Evolutionary conservation across 352 stramenopile species (phyloP), one percentile per base, ranked within the genome.

Genomic region (Peronospora farinosa): DNA sequence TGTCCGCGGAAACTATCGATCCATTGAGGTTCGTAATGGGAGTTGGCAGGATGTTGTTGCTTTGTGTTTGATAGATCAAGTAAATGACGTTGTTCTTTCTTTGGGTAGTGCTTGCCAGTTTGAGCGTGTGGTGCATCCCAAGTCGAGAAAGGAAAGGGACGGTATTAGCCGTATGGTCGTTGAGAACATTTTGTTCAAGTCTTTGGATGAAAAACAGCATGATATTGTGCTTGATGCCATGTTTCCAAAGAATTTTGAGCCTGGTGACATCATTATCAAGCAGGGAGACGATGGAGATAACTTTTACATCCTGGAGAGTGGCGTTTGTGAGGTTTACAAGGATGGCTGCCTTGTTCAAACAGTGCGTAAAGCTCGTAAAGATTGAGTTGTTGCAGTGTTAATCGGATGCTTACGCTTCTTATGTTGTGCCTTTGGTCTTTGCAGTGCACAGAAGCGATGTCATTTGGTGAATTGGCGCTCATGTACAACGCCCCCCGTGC

Each of bases 401-500:
- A 46, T 30, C 12, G 53, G 9, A 6, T 40, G 28, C 36, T 59
- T 10, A 52, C 17, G 15, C 33, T 27, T 27, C 17, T 42, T 2
- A 44, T 33, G 25, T 21, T 51, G 17, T 23, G 3, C 39, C 23
- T 56, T 45, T 41, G 3, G 1, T 45, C 21, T 23, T 27, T 44
- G 25, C 28, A 90, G 63, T 86, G 96, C 53, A 84, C 71, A n/a
- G 72, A 86, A 25, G 82, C 80, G 2, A 86, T 89, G 63, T 94
- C 88, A 7, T 99, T 99, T 76, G 96, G 96, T 28, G 96, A 99
- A 57, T 68, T 98, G 25, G 95, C 95, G 9, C 78, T 99, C 19
- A 95, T 98, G 87, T 98, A 98, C 76, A 97, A 97, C 53, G 92
- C 86, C 13, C 95, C 95, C 5, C 91, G 96, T 47, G 92, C 95